phyloP scores from a whole-genome alignment of 208 protist species.

The Trypanosoma grayi region DNA sequence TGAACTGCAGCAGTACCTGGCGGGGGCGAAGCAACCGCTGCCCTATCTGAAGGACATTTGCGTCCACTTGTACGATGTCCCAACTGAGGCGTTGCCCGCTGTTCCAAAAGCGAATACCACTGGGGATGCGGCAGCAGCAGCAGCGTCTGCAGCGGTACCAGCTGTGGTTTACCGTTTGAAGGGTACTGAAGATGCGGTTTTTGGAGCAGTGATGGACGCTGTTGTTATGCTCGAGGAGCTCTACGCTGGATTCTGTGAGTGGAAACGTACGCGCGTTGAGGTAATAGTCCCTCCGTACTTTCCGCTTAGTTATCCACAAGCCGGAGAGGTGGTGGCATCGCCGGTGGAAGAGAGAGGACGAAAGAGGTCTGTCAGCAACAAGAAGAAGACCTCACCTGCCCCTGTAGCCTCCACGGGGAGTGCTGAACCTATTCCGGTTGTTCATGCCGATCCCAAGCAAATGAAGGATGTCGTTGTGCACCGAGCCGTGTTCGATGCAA shows the following conservation, averaged over 20 bases:
- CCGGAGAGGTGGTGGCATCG: not conserved
- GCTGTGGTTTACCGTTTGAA: constrained; percentile 5
- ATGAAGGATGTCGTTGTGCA: constrained; percentile 37
- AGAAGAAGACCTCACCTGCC: not conserved
- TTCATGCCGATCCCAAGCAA: constrained; percentile 13
- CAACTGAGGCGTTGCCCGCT: constrained; percentile 23
- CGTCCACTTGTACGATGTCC: constrained; percentile 31
- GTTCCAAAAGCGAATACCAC: constrained; percentile 6
- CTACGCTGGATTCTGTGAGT: constrained; percentile 17
- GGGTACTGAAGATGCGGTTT: constrained; percentile 17
- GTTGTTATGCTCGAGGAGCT: constrained; percentile 17
- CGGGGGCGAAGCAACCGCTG: not conserved
- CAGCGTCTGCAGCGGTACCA: not conserved
- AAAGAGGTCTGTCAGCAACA: constrained; percentile 6
- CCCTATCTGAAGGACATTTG: constrained; percentile 22
- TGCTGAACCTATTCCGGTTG: constrained; percentile 16
- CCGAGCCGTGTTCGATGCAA: constrained; percentile 21
- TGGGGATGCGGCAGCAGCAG: constrained; percentile 1
- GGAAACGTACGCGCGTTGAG: constrained; percentile 9
- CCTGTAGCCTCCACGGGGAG: not conserved
- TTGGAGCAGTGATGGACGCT: constrained; percentile 12
- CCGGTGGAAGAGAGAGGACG: constrained; percentile 7
- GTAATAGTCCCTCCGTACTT: constrained; percentile 18
- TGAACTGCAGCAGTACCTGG: constrained; percentile 15
- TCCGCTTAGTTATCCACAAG: constrained; percentile 16